Percentiles rank a stretch among this genome's conserved stretches.
Evolutionary conservation across 441 rosid genomes (phyloP).

Genomic region (Mallotus repandus): DNA sequence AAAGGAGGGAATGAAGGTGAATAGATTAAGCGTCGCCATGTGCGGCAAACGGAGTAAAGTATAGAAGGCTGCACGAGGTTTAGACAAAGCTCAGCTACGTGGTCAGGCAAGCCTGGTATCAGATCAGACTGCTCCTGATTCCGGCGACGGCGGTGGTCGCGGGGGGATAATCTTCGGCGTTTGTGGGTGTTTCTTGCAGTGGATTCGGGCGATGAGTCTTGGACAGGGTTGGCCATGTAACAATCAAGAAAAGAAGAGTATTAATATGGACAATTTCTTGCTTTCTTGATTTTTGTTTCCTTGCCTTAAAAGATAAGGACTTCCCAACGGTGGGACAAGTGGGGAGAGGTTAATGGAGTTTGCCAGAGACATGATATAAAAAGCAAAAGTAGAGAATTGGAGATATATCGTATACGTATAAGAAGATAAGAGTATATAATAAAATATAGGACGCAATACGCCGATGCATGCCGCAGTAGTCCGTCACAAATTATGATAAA

Average conservation of each 20-base stretch:
- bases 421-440: no score
- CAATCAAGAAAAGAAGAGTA: not conserved
- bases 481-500: no score
- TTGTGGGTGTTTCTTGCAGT: slow-evolving; percentile 19
- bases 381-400: not conserved
- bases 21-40: slow-evolving; percentile 59
- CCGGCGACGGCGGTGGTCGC: not conserved
- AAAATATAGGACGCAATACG: no score
- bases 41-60: slow-evolving; percentile 49
- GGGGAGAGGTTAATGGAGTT: not conserved
- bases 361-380: not conserved
- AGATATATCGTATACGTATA: not conserved
- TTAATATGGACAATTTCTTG: not conserved
- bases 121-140: slow-evolving; percentile 22
- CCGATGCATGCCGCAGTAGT: no score
- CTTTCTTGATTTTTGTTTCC: not conserved
- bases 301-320: slow-evolving; percentile 7
- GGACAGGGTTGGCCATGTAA: slow-evolving; percentile 7
- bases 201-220: not conserved
- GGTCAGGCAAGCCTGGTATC: slow-evolving; percentile 54
- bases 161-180: slow-evolving; percentile 20
- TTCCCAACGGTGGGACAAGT: not conserved
- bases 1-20: slow-evolving; percentile 54
- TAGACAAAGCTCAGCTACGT: slow-evolving; percentile 48
- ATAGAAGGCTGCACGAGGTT: slow-evolving; percentile 35